A percentile compares a stretch with the other conserved stretches of the same genome.
These are phyloP conservation scores for Tinospora cordifolia DNA, from an alignment of 164 flowering plant species.

Conservation along the genomic window DNA sequence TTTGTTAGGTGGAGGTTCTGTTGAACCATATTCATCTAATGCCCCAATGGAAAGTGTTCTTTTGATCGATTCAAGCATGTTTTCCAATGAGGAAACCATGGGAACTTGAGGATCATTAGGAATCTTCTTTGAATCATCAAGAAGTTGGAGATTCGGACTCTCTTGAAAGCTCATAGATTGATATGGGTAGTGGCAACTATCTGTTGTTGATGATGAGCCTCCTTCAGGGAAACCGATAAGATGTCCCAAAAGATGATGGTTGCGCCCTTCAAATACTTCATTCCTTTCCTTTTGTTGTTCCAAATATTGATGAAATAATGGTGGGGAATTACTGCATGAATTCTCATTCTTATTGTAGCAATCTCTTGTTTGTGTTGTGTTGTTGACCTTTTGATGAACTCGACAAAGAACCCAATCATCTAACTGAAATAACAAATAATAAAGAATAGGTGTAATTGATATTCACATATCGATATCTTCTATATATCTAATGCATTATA, in stretches of 20 bases:
- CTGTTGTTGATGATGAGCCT: neutral
- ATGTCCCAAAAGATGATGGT: neutral
- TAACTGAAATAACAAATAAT: constrained; percentile 17
- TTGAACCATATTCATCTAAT: constrained; percentile 18
- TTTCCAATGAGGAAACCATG: constrained; percentile 15
- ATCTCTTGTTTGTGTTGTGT: constrained; percentile 7
- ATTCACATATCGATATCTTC: no score
- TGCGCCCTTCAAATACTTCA: constrained; percentile 5
- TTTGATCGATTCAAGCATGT: constrained; percentile 19
- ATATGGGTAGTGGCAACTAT: neutral
- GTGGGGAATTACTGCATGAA: constrained; percentile 2
- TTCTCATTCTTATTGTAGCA: neutral
- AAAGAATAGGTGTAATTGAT: neutral
- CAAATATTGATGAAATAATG: constrained; percentile 1
- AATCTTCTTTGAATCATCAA: constrained; percentile 2
- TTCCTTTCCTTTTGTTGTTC: constrained; percentile 10
- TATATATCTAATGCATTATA: no score
- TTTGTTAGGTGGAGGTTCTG: constrained; percentile 14
- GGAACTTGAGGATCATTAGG: constrained; percentile 9
- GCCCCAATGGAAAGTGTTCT: constrained; percentile 21
- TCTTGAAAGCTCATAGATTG: constrained; percentile 8
- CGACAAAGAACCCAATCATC: constrained; percentile 41
- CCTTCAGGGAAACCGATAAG: constrained; percentile 6
- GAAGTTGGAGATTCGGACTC: constrained; percentile 8
- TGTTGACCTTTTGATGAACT: constrained; percentile 21